phyloP scores from a whole-genome alignment of 2,329 filamentous ascomycete genomes.

The Juglanconis oblonga region DNA sequence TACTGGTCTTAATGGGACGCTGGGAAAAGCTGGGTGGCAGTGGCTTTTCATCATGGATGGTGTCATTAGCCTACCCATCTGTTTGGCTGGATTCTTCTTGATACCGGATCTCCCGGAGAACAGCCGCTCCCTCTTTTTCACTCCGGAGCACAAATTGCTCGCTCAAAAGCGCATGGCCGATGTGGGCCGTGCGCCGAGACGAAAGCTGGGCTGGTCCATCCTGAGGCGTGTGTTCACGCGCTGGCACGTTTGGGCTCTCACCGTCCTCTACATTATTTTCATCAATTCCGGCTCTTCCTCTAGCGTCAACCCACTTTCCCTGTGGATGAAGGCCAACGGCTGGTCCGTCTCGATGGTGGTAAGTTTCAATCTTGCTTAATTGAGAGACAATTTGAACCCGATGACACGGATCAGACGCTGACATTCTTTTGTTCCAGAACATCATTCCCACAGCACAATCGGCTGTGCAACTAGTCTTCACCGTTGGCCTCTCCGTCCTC shows the following conservation, averaged over 20 bases:
- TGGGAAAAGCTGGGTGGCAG: constrained; percentile 39
- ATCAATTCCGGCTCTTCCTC: constrained; percentile 32
- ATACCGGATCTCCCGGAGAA: constrained; percentile 32
- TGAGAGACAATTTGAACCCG: not conserved
- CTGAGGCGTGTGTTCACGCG: constrained; percentile 19
- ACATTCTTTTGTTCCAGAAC: constrained; percentile 28
- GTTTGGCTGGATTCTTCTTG: constrained; percentile 30
- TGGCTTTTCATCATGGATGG: constrained; percentile 47
- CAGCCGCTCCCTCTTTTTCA: constrained; percentile 27
- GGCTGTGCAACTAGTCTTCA: constrained; percentile 42
- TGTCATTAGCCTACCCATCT: constrained; percentile 31
- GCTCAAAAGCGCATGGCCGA: constrained; percentile 30
- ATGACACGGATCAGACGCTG: not conserved
- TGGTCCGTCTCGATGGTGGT: constrained; percentile 46
- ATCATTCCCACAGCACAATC: constrained; percentile 44
- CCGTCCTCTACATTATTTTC: constrained; percentile 36
- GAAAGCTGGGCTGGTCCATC: constrained; percentile 27
- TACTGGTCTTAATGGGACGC: constrained; percentile 33
- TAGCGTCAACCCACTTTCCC: constrained; percentile 33
- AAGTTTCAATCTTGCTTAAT: constrained; percentile 19
- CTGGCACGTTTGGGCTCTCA: constrained; percentile 37
- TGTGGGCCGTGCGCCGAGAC: constrained; percentile 29
- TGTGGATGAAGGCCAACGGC: constrained; percentile 39
- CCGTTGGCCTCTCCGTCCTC: constrained; percentile 50
- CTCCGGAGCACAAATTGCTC: constrained; percentile 23